These are phyloP conservation scores for Solanum tarapatanum DNA, from an alignment of 257 asterid genomes.

Conservation along the genomic window DNA sequence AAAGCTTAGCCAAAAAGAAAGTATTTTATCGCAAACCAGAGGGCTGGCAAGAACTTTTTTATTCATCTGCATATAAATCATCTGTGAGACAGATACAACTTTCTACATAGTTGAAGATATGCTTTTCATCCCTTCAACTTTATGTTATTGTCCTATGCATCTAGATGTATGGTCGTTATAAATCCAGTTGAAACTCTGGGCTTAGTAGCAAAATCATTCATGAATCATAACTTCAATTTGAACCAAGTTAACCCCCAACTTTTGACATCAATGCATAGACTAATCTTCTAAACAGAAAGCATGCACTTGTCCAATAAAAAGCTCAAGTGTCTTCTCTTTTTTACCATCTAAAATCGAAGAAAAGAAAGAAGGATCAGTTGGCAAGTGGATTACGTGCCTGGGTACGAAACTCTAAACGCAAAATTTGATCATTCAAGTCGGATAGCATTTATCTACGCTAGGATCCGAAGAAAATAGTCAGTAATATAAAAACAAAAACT, in stretches of 20 bases:
- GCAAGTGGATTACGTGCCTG: no score
- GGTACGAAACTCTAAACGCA: no score
- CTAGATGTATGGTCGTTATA: not conserved
- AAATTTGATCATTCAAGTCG: no score
- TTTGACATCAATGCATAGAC: not conserved
- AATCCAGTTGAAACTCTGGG: not conserved
- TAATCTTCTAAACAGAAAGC: not conserved
- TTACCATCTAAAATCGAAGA: no score
- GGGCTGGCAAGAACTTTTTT: not conserved
- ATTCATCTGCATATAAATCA: not conserved
- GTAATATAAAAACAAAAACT: not conserved
- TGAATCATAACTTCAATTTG: not conserved
- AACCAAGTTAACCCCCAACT: not conserved
- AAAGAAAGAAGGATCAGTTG: no score
- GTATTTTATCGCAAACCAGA: not conserved
- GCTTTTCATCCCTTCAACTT: not conserved
- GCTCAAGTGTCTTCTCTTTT: not conserved
- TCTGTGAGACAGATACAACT: not conserved
- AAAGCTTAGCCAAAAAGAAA: not conserved
- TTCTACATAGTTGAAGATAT: not conserved
- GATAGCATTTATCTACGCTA: no score
- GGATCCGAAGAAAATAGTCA: not conserved
- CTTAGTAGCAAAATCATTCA: not conserved
- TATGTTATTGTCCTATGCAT: not conserved
- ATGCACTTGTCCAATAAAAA: not conserved